Evolutionary conservation across 2,329 filamentous ascomycete species (phyloP), one percentile per base, ranked within the genome.

Genomic region (Cryphonectria naterciae): DNA sequence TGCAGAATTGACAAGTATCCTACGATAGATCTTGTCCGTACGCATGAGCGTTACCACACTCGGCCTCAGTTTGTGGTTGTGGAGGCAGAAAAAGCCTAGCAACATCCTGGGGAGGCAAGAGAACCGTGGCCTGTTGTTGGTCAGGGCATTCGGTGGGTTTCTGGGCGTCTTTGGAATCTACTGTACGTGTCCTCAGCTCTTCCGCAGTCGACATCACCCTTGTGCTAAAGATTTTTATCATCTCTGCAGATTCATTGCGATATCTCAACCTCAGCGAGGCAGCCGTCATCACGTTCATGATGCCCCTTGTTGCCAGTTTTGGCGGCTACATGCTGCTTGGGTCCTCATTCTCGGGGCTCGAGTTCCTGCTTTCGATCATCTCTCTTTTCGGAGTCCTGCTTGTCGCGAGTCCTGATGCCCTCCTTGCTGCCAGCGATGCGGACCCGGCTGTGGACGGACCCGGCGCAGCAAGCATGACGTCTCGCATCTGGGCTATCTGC

Each of bases 261-360:
- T 69, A 58, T 19, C 49, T 69, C 35, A 69, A 46, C 19, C 61
- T 69, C n/a, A 58, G 46, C 67, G 67, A 69, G n/a, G 67, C 67
- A 2, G 65, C 67, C 5, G 67, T 69, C 25, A 69, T 69, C 49
- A 69, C 67, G 4, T 69, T 69, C 25, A 69, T 65, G 67, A 69
- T 63, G 46, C 67, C 67, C 37, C 61, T 69, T 13, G 67, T 63
- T 10, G 67, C 67, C 1, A 41, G 60, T 19, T 64, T 69, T 11
- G 61, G 46, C 15, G 60, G 67, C 46, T 46, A 65, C 39, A 49
- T 69, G n/a, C 61, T 69, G 6, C 61, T 69, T 6, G 49, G 61
- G 11, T 56, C 32, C 37, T 25, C 61, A 8, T 28, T 69, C 25
- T 64, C 67, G n/a, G 41, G 61, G 43, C 17, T 56, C 46, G 60